Conservation (phyloP, 352 stramenopile species). For the Phytopythium aichiense region DNA sequence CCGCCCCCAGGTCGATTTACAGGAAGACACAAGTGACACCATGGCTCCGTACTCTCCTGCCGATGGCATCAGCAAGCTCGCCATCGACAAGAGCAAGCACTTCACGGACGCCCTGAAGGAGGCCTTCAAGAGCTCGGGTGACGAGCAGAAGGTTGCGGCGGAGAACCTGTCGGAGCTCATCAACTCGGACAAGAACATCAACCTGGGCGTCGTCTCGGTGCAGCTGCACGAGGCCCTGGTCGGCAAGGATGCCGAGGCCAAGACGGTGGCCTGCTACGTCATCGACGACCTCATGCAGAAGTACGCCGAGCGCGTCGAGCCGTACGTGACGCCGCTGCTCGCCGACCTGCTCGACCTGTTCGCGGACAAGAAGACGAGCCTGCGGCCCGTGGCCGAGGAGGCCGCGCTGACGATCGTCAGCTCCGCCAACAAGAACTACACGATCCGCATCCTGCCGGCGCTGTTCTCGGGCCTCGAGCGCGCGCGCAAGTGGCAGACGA, state of each 20-base stretch:
- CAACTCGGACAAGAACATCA: conserved; percentile 64
- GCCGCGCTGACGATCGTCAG: conserved; percentile 77
- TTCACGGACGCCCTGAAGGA: conserved; percentile 83
- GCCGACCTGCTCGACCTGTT: conserved; percentile 71
- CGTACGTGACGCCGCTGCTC: conserved; percentile 72
- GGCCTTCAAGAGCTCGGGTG: conserved; percentile 57
- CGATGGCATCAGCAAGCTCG: conserved; percentile 81
- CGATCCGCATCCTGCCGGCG: conserved; percentile 82
- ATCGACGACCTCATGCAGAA: conserved; percentile 87
- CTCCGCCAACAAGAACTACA: conserved; percentile 84
- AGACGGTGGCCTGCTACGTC: conserved; percentile 66
- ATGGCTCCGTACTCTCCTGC: conserved; percentile 84
- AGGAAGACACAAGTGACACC: conserved; percentile 23
- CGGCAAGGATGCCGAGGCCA: conserved; percentile 54
- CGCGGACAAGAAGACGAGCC: conserved; percentile 78
- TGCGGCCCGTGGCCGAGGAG: conserved; percentile 66
- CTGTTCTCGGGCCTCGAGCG: conserved; percentile 90
- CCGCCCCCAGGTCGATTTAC: conserved; percentile 17
- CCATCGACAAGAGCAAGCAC: conserved; percentile 89
- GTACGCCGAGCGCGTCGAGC: conserved; percentile 72
- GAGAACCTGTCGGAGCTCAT: conserved; percentile 85
- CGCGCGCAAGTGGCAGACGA: conserved; percentile 96
- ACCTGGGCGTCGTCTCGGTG: conserved; percentile 62
- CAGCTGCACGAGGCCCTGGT: conserved; percentile 62
- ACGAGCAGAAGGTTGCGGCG: conserved; percentile 79